These are phyloP conservation scores for Ephemerocybe angulata DNA, from an alignment of 768 basidiomycete species.

Conservation along the genomic window DNA sequence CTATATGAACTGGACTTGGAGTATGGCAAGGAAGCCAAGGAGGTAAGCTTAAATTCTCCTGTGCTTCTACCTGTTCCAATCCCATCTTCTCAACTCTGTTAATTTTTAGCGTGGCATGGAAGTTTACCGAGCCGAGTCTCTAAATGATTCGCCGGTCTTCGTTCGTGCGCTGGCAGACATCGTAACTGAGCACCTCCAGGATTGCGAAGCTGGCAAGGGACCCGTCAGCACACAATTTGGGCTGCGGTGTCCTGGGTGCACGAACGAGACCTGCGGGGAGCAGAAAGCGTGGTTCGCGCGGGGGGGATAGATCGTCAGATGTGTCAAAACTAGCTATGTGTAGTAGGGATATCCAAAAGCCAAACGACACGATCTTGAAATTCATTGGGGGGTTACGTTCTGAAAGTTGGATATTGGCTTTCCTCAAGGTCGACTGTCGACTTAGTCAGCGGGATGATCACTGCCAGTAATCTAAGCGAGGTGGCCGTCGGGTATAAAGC, in stretches of 20 bases:
- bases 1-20: constrained; percentile 95
- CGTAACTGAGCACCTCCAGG: constrained; percentile 70
- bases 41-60: constrained; percentile 48
- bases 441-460: constrained; percentile 1
- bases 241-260: constrained; percentile 93
- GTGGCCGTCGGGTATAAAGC: constrained; percentile 11
- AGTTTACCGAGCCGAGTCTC: constrained; percentile 80
- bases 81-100: constrained; percentile 15
- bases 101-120: constrained; percentile 81
- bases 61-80: constrained; percentile 17
- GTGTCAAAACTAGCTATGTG: constrained; percentile 5
- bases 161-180: constrained; percentile 94
- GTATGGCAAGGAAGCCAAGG: constrained; percentile 84
- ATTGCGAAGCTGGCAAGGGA: constrained; percentile 54
- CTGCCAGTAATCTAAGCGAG: constrained; percentile 10
- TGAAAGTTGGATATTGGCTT: no score
- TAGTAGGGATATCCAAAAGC: neutral
- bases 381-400: constrained; percentile 4
- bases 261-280: constrained; percentile 78
- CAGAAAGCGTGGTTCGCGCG: constrained; percentile 89
- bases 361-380: constrained; percentile 1
- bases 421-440: no score
- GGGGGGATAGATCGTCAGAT: constrained; percentile 51
- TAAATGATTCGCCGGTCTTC: constrained; percentile 96
- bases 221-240: constrained; percentile 76